These are phyloP conservation scores for Sporothrix luriei DNA, from an alignment of 2,329 filamentous ascomycete genomes.

Conservation along the genomic window DNA sequence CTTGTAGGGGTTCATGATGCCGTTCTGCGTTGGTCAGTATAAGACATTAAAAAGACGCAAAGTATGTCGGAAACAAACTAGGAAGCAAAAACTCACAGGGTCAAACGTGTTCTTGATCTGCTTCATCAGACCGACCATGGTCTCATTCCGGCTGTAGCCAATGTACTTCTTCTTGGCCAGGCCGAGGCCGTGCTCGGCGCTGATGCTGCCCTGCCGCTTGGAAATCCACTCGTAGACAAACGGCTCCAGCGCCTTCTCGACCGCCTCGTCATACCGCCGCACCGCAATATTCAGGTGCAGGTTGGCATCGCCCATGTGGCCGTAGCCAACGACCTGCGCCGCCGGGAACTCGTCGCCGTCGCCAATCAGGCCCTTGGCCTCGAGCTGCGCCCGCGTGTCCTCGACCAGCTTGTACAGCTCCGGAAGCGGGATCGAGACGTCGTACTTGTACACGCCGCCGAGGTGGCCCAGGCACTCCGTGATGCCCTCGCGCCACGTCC, in stretches of 20 bases:
- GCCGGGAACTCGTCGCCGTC: constrained; percentile 76
- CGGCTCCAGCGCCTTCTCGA: constrained; percentile 87
- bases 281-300: constrained; percentile 89
- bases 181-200: constrained; percentile 92
- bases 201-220: constrained; percentile 86
- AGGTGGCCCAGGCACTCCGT: constrained; percentile 86
- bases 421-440: constrained; percentile 86
- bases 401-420: constrained; percentile 89
- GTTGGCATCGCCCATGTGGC: constrained; percentile 97
- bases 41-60: not conserved
- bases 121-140: constrained; percentile 88
- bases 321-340: constrained; percentile 89
- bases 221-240: constrained; percentile 98
- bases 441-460: constrained; percentile 98
- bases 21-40: constrained; percentile 63
- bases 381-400: constrained; percentile 74
- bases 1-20: constrained; percentile 99
- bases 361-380: constrained; percentile 73
- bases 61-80: not conserved
- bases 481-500: constrained; percentile 92
- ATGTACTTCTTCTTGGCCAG: constrained; percentile 96
- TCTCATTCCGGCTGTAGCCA: constrained; percentile 86
- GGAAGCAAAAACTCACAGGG: constrained; percentile 66
- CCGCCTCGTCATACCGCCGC: constrained; percentile 78
- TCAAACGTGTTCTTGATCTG: constrained; percentile 93